Base-by-base conservation (phyloP, 1,284 basidiomycete species). In the Trametes polyzona region DNA sequence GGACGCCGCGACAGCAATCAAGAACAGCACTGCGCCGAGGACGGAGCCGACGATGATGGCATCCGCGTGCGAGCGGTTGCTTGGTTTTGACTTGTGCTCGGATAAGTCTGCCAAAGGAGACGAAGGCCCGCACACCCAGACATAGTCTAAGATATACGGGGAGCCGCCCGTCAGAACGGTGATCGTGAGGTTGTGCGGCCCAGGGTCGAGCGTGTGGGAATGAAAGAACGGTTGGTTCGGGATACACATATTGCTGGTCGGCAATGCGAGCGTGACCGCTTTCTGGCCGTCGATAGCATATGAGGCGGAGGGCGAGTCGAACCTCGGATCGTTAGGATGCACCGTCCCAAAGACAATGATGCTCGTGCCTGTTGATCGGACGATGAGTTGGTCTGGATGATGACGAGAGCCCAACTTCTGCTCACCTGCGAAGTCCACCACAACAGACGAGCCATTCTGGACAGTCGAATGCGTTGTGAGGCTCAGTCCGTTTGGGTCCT, bases 291-390 rank as follows among this genome's bases (percentile, higher is more conserved):
- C 77, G 30, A 81, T 61, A 2, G 67, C 65, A 52, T 78, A 82
- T 0, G 70, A 24, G 8, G 48, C 55, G 11, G 43, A 33, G 5
- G 55, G 42, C 10, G 55, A 49, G 6, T 17, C 19, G 21, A 10
- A 6, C 19, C 30, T 51, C n/a, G 26, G 19, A 52, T 76, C 77
- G 58, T 75, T 77, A 14, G 64, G 58, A 16, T 75, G 74, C 11
- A 80, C 73, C 16, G 74, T 76, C 1, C 79, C 78, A 48, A 77
- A 74, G 7, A 80, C 75, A 4, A 73, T 65, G 19, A 81, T 73
- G n/a, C 69, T 74, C 23, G 72, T 76, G 17, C 77, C 78, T 81
- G 27, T 12, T 10, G 6, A 17, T 6, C 26, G 19, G 14, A 23
- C n/a, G 5, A 17, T 27, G 4, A 35, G 30, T 17, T 16, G 19